phyloP scores from a whole-genome alignment of 2,329 filamentous ascomycete genomes.

The Botrytis tulipae region DNA sequence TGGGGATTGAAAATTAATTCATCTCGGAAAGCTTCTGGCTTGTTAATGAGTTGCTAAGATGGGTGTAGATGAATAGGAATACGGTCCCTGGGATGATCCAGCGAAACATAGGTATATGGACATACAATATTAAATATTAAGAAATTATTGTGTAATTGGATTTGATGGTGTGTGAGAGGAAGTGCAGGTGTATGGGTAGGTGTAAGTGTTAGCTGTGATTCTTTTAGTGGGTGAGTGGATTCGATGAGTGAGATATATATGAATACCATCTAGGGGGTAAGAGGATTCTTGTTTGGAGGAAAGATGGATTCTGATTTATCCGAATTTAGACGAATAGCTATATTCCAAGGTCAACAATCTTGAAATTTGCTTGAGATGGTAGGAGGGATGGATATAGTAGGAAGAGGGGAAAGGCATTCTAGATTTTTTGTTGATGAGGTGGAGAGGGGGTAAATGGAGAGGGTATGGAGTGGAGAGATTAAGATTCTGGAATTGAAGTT shows the following conservation, averaged over 20 bases:
- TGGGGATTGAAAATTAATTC: not conserved
- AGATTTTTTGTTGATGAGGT: too few relatives aligned
- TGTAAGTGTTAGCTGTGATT: not conserved
- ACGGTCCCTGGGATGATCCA: not conserved
- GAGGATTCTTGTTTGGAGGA: not conserved
- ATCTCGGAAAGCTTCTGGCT: slow-evolving; percentile 4
- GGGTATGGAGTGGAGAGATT: too few relatives aligned
- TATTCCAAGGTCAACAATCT: not conserved
- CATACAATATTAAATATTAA: slow-evolving; percentile 11
- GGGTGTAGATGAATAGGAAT: slow-evolving; percentile 14
- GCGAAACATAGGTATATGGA: slow-evolving; percentile 8
- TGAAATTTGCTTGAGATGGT: not conserved
- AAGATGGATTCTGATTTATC: not conserved
- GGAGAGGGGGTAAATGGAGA: too few relatives aligned
- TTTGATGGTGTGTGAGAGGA: not conserved
- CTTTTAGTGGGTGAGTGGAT: not conserved
- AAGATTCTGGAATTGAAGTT: too few relatives aligned
- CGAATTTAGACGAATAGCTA: not conserved
- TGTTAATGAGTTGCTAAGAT: slow-evolving; percentile 10
- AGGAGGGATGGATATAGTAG: too few relatives aligned
- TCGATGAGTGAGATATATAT: not conserved
- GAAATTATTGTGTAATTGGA: not conserved
- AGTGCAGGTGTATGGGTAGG: too few relatives aligned
- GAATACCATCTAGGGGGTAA: not conserved
- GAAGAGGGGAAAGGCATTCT: too few relatives aligned